Conservation (phyloP, 306 rosid species). For the Prinsepia uniflora region DNA sequence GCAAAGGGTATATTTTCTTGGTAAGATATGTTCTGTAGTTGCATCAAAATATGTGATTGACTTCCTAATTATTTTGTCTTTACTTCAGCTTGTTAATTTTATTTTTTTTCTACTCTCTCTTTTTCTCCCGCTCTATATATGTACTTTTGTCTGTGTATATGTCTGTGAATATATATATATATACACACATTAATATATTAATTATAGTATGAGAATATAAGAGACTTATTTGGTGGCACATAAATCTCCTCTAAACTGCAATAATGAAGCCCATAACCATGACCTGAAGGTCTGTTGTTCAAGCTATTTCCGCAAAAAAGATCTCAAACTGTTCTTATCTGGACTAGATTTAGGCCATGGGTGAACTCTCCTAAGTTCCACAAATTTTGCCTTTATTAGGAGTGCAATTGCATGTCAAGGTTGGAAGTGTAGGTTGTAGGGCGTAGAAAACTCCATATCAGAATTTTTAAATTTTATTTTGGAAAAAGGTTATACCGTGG, state of each 20-base stretch:
- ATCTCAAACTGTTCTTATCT: background rate
- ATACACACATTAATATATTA: background rate
- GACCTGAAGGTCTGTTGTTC: background rate
- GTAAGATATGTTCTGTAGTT: slow-evolving; percentile 41
- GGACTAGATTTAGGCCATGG: background rate
- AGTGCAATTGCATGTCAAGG: background rate
- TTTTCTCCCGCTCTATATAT: background rate
- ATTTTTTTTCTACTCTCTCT: background rate
- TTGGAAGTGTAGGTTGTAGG: background rate
- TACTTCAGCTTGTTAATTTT: slow-evolving; percentile 20
- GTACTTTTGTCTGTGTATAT: background rate
- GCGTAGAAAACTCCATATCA: background rate
- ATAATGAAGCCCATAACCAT: background rate
- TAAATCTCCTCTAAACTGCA: background rate
- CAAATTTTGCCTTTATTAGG: background rate
- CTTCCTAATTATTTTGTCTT: slow-evolving; percentile 18
- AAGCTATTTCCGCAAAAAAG: background rate
- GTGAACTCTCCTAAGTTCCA: background rate
- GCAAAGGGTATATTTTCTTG: slow-evolving; percentile 78
- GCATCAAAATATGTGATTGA: slow-evolving; percentile 9
- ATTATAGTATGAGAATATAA: background rate
- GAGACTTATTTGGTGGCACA: background rate
- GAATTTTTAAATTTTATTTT: background rate
- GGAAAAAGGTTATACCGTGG: background rate
- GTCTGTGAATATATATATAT: no score